These are phyloP conservation scores for Pichia thaimueangensis DNA, from an alignment of 805 yeast genomes.

Conservation along the genomic window DNA sequence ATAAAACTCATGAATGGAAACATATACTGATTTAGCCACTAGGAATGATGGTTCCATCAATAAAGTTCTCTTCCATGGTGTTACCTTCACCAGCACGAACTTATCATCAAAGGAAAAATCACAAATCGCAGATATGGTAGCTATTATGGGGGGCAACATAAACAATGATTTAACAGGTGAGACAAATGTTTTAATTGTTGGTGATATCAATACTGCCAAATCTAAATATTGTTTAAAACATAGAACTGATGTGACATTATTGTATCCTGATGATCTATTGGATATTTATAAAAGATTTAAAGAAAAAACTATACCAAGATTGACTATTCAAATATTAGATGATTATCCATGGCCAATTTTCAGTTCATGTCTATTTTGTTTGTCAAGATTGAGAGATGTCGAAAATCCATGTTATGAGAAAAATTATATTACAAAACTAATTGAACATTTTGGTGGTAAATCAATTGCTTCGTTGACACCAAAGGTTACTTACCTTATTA, in stretches of 20 bases:
- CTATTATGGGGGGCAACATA: constrained; percentile 53
- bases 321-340: constrained; percentile 14
- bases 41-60: background rate
- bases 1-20: constrained; percentile 3
- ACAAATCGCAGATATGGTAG: constrained; percentile 39
- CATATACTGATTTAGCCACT: background rate
- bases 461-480: constrained; percentile 45
- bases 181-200: constrained; percentile 54
- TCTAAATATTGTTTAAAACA: constrained; percentile 43
- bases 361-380: constrained; percentile 38
- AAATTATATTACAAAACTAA: constrained; percentile 29
- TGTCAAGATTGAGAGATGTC: constrained; percentile 32
- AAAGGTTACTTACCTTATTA: constrained; percentile 38
- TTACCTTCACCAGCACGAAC: constrained; percentile 55
- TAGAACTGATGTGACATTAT: constrained; percentile 52
- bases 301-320: constrained; percentile 42
- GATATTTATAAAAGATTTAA: constrained; percentile 38
- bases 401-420: constrained; percentile 23
- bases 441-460: constrained; percentile 43
- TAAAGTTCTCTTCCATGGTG: constrained; percentile 37
- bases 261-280: constrained; percentile 40
- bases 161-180: constrained; percentile 55
- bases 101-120: constrained; percentile 36
- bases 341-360: constrained; percentile 35
- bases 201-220: constrained; percentile 50